Conservation (phyloP, 2,329 filamentous ascomycete genomes). For the Pyrenophora teres region DNA sequence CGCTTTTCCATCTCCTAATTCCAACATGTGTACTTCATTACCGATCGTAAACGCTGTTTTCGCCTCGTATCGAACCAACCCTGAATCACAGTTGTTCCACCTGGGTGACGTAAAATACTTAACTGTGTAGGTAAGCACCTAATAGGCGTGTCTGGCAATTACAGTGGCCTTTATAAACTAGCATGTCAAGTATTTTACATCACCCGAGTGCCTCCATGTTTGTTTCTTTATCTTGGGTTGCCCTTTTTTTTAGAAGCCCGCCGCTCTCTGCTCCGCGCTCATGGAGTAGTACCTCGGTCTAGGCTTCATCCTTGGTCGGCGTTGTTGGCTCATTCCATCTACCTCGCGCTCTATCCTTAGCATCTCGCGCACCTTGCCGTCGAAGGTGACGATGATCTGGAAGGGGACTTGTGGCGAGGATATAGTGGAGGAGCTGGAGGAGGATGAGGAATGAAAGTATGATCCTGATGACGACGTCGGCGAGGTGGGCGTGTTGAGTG, state of each 20-base stretch:
- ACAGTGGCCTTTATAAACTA: too few species aligned
- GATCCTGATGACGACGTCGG: conserved; percentile 7
- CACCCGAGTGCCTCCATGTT: too few species aligned
- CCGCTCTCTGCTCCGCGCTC: conserved; percentile 1
- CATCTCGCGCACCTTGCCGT: conserved; percentile 35
- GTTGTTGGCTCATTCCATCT: conserved; percentile 8
- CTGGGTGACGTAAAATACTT: too few species aligned
- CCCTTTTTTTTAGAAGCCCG: not conserved
- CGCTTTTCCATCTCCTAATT: not conserved
- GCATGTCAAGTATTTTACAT: too few species aligned
- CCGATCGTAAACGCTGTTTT: conserved; percentile 1
- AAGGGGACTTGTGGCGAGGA: conserved; percentile 24
- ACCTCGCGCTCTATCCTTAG: conserved; percentile 25
- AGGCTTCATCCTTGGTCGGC: conserved; percentile 1
- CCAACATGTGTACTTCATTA: conserved; percentile 4
- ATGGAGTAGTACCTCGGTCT: conserved; percentile 20
- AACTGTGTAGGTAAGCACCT: too few species aligned
- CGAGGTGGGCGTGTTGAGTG: conserved; percentile 7
- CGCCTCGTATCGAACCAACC: not conserved
- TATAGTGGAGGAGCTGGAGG: conserved; percentile 1
- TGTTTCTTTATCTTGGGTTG: too few species aligned
- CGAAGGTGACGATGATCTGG: conserved; percentile 36
- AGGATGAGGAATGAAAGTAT: conserved; percentile 1
- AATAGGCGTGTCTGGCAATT: too few species aligned
- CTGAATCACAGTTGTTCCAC: not conserved